Percentiles rank a stretch among this genome's conserved stretches.
Conservation (phyloP, 176 grass and related monocot species). For the Aegilops speltoides region DNA sequence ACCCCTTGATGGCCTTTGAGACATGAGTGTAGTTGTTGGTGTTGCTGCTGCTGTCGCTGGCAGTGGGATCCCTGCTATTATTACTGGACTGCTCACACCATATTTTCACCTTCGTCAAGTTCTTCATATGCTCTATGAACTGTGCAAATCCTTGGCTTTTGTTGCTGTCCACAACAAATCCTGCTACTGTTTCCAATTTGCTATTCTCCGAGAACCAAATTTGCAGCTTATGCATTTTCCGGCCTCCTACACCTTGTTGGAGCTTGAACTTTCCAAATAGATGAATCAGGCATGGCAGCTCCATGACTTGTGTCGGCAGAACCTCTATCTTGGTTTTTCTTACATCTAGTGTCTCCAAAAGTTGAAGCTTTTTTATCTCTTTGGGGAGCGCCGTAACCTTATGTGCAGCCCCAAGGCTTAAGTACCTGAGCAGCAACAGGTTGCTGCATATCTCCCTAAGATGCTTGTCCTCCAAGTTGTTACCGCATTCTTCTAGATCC, state of each 20-base stretch:
- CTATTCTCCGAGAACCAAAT: not conserved
- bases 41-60: not conserved
- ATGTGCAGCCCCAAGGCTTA: not conserved
- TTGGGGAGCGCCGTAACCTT: not conserved
- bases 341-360: not conserved
- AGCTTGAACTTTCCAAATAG: not conserved
- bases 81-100: not conserved
- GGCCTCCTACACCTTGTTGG: not conserved
- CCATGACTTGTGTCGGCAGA: not conserved
- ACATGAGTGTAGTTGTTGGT: not conserved
- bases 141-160: not conserved
- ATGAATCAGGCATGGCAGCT: not conserved
- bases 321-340: not conserved
- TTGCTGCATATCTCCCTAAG: not conserved
- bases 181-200: not conserved
- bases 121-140: slow-evolving; percentile 6
- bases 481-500: not conserved
- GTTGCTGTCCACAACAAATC: not conserved
- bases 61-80: not conserved
- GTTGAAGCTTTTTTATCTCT: not conserved
- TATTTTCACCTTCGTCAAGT: slow-evolving; percentile 18
- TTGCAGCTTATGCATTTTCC: not conserved
- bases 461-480: not conserved
- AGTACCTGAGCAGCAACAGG: not conserved
- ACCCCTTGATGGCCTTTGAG: not conserved